These are phyloP conservation scores for Musa troglodytarum DNA, from an alignment of 176 grass and related monocot genomes.

Conservation along the genomic window DNA sequence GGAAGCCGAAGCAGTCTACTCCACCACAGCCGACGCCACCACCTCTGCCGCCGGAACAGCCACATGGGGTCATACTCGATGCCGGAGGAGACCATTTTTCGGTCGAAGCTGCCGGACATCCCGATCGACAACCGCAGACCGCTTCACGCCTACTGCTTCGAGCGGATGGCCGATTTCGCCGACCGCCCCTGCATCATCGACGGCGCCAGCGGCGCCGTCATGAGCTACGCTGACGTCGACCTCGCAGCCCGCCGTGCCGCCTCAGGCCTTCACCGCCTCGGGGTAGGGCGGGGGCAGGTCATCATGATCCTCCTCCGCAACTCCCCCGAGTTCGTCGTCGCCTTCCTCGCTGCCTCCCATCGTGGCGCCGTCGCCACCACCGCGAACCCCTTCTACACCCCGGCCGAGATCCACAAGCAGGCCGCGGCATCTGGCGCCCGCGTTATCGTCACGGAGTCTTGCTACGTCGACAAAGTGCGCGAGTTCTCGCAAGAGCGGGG, in stretches of 20 bases:
- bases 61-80: neutral
- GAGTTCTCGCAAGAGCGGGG: neutral
- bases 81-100: slow-evolving; percentile 4
- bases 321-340: neutral
- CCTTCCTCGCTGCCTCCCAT: slow-evolving; percentile 7
- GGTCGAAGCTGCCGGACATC: slow-evolving; percentile 6
- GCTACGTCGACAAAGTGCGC: neutral
- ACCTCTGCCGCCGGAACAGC: too few species aligned
- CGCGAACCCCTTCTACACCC: slow-evolving; percentile 4
- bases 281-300: neutral
- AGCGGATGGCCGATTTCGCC: neutral
- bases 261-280: neutral
- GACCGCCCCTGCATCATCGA: slow-evolving; percentile 11
- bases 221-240: slow-evolving; percentile 6
- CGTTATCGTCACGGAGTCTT: neutral
- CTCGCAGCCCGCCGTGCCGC: neutral
- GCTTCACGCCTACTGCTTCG: neutral
- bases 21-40: too few species aligned
- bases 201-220: neutral
- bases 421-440: neutral
- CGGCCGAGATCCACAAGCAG: slow-evolving; percentile 6
- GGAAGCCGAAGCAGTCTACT: too few species aligned
- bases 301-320: slow-evolving; percentile 10
- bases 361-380: neutral
- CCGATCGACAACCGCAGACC: neutral